These are phyloP conservation scores for Epichloe baconii DNA, from an alignment of 2,329 filamentous ascomycete species.

Conservation along the genomic window DNA sequence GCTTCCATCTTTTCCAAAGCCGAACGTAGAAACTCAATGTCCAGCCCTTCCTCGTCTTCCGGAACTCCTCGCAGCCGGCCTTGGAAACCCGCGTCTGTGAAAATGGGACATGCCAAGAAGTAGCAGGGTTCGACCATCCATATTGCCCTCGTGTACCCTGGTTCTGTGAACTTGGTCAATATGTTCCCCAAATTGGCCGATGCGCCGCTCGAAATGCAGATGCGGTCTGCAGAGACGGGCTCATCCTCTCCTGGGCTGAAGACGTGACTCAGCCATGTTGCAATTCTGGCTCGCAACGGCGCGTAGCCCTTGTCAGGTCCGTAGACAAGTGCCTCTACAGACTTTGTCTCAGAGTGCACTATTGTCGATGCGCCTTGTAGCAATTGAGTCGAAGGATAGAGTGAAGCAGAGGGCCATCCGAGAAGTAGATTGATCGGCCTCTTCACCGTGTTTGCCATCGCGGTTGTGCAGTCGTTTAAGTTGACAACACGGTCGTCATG, in stretches of 20 bases:
- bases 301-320: conserved; percentile 64
- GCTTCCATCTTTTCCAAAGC: conserved; percentile 19
- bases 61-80: conserved; percentile 54
- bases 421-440: conserved; percentile 49
- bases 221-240: conserved; percentile 30
- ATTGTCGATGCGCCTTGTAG: conserved; percentile 32
- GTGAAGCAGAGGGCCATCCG: conserved; percentile 50
- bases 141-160: conserved; percentile 56
- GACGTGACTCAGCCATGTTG: conserved; percentile 49
- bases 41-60: conserved; percentile 66
- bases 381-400: conserved; percentile 35
- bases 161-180: conserved; percentile 70
- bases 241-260: background rate
- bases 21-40: conserved; percentile 39
- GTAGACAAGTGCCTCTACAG: conserved; percentile 44
- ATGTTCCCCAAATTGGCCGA: conserved; percentile 70
- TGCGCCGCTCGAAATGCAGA: conserved; percentile 76
- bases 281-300: conserved; percentile 55
- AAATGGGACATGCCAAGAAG: conserved; percentile 73
- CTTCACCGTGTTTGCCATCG: background rate
- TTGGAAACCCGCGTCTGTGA: conserved; percentile 66
- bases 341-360: conserved; percentile 37
- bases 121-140: conserved; percentile 79
- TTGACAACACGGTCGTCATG: background rate
- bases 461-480: background rate